These are phyloP conservation scores for Candolleomyces eurysporus DNA, from an alignment of 768 basidiomycete species.

Conservation along the genomic window DNA sequence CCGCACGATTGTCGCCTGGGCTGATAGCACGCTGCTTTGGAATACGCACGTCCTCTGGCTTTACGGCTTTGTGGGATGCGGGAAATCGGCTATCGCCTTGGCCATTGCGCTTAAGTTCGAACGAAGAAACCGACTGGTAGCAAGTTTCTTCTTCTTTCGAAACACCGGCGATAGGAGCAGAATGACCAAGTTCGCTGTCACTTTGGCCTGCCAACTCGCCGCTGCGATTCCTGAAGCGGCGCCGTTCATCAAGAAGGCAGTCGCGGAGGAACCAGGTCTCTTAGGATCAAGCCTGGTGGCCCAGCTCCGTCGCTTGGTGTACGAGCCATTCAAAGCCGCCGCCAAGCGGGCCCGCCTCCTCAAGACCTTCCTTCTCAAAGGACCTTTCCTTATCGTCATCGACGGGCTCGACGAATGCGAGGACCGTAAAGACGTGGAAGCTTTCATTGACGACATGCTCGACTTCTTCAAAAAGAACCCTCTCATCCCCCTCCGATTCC, in stretches of 20 bases:
- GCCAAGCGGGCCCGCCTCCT: too few relatives aligned
- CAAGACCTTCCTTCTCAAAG: background rate
- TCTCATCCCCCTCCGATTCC: too few relatives aligned
- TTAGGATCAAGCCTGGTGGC: background rate
- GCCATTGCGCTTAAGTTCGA: background rate
- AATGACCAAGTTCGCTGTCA: background rate
- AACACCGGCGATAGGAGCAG: background rate
- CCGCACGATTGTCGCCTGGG: too few relatives aligned
- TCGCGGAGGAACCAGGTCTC: background rate
- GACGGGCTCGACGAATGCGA: constrained; percentile 3
- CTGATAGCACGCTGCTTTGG: too few relatives aligned
- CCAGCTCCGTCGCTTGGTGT: background rate
- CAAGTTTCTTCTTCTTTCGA: background rate
- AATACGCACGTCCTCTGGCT: background rate
- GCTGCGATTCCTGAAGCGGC: background rate
- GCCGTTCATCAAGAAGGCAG: background rate
- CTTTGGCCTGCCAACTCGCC: background rate
- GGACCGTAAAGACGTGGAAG: background rate
- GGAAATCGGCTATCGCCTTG: background rate
- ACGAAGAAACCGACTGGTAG: background rate
- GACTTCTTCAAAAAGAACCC: too few relatives aligned
- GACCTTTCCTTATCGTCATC: background rate
- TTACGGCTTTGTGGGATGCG: background rate
- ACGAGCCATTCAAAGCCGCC: background rate
- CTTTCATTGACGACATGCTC: too few relatives aligned